Evolutionary conservation across 768 basidiomycete genomes (phyloP).

Genomic region (Sporobolomyces roseus): DNA sequence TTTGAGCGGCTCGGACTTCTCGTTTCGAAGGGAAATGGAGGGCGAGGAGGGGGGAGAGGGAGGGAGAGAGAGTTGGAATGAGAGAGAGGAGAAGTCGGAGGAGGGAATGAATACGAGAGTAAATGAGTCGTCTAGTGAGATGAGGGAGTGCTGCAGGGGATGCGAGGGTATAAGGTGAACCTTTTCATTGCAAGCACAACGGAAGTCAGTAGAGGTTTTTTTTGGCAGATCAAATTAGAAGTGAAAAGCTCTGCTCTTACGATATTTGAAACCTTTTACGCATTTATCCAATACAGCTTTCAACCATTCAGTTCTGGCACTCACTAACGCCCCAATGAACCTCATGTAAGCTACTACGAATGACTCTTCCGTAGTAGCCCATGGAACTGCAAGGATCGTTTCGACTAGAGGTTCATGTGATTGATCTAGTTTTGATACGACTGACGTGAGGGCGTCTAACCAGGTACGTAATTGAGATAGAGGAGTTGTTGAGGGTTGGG

Average conservation of each 20-base stretch:
- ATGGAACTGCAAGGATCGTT: slow-evolving; percentile 79
- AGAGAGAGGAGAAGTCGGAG: slow-evolving; percentile 81
- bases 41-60: slow-evolving; percentile 76
- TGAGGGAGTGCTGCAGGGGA: slow-evolving; percentile 27
- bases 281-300: slow-evolving; percentile 75
- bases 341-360: slow-evolving; percentile 84
- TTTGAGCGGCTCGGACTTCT: slow-evolving; percentile 70
- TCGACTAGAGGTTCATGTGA: slow-evolving; percentile 75
- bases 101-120: slow-evolving; percentile 79
- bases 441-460: slow-evolving; percentile 83
- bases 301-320: slow-evolving; percentile 85
- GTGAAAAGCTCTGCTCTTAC: slow-evolving; percentile 55
- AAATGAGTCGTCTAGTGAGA: slow-evolving; percentile 74
- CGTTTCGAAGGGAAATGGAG: slow-evolving; percentile 90
- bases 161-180: slow-evolving; percentile 36
- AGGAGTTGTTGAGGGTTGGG: slow-evolving; percentile 47
- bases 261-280: slow-evolving; percentile 80
- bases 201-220: neutral
- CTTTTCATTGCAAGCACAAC: neutral
- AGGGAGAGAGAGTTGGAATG: slow-evolving; percentile 83
- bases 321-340: slow-evolving; percentile 86
- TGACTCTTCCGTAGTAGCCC: slow-evolving; percentile 77
- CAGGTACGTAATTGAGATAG: slow-evolving; percentile 60
- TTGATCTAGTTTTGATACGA: slow-evolving; percentile 82
- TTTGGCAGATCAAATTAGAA: neutral